Percentiles rank a stretch among this genome's conserved stretches.
Conservation (phyloP, 2,329 filamentous ascomycete species). For the Hypoxylon sp. region DNA sequence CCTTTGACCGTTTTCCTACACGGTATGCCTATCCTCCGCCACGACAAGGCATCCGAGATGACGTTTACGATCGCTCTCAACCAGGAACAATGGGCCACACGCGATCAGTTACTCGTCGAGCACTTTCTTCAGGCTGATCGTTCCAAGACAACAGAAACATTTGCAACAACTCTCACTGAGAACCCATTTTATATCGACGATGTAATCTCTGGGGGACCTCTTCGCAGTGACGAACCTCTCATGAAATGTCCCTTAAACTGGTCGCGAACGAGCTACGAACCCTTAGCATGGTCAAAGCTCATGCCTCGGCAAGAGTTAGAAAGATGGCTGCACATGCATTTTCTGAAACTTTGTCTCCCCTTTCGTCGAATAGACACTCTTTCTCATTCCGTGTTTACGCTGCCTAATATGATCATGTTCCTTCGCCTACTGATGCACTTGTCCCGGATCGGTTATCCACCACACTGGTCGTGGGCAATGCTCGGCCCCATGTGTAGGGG, state of each 20-base stretch:
- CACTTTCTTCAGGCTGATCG: not conserved
- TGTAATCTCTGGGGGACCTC: not conserved
- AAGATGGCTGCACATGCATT: constrained; percentile 9
- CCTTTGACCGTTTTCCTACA: constrained; percentile 6
- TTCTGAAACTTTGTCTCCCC: constrained; percentile 7
- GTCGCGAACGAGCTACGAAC: not conserved
- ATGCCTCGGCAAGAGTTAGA: constrained; percentile 3
- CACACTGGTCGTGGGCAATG: constrained; percentile 6
- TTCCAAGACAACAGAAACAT: not conserved
- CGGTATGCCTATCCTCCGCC: constrained; percentile 10
- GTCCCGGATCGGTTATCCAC: constrained; percentile 5
- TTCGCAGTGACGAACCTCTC: not conserved
- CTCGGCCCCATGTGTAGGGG: not conserved
- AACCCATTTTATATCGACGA: not conserved
- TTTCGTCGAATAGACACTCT: not conserved
- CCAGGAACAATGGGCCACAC: not conserved
- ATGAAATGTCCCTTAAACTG: constrained; percentile 7
- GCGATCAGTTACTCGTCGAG: constrained; percentile 5
- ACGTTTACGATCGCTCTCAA: not conserved
- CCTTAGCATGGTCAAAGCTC: not conserved
- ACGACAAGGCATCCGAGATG: constrained; percentile 1
- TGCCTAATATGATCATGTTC: constrained; percentile 4
- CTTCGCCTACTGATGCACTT: constrained; percentile 9
- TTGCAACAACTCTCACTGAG: not conserved
- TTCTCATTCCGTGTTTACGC: not conserved